phyloP scores from a whole-genome alignment of 2,329 filamentous ascomycete species.

The Nannizziopsis arthrosporioides region DNA sequence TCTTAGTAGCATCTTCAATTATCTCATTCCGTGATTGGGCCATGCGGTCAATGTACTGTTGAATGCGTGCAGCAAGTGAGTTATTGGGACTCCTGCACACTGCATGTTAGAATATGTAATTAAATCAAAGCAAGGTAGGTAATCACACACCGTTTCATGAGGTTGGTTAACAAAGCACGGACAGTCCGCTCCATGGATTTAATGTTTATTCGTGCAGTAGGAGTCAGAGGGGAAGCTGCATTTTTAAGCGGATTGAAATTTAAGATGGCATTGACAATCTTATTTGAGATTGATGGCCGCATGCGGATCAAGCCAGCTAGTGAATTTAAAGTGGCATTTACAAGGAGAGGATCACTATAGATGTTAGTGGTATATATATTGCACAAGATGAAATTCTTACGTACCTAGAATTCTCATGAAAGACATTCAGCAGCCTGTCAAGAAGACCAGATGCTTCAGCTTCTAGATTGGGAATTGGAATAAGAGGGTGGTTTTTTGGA shows the following conservation, averaged over 20 bases:
- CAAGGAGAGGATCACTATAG: conserved; percentile 66
- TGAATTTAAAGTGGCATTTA: conserved; percentile 85
- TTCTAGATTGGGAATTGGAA: conserved; percentile 71
- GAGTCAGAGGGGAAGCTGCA: conserved; percentile 63
- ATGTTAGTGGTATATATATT: conserved; percentile 7
- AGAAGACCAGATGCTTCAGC: conserved; percentile 85
- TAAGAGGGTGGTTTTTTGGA: conserved; percentile 66
- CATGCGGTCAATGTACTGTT: conserved; percentile 74
- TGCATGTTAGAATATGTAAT: conserved; percentile 14
- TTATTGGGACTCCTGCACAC: conserved; percentile 61
- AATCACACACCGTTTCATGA: conserved; percentile 57
- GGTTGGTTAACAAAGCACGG: conserved; percentile 68
- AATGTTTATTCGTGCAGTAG: conserved; percentile 67
- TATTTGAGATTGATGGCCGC: conserved; percentile 67
- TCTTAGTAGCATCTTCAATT: conserved; percentile 64
- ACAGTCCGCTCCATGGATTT: conserved; percentile 94
- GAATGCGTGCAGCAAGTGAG: conserved; percentile 62
- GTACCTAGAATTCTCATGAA: conserved; percentile 80
- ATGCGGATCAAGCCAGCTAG: conserved; percentile 72
- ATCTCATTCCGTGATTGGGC: conserved; percentile 66
- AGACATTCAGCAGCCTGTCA: conserved; percentile 70
- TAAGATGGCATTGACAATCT: conserved; percentile 73
- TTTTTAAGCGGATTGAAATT: conserved; percentile 85
- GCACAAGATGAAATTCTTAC: neutral
- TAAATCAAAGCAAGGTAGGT: conserved; percentile 1